These are phyloP conservation scores for Allantophomopsis lycopodina DNA, from an alignment of 2,329 filamentous ascomycete genomes.

Conservation along the genomic window DNA sequence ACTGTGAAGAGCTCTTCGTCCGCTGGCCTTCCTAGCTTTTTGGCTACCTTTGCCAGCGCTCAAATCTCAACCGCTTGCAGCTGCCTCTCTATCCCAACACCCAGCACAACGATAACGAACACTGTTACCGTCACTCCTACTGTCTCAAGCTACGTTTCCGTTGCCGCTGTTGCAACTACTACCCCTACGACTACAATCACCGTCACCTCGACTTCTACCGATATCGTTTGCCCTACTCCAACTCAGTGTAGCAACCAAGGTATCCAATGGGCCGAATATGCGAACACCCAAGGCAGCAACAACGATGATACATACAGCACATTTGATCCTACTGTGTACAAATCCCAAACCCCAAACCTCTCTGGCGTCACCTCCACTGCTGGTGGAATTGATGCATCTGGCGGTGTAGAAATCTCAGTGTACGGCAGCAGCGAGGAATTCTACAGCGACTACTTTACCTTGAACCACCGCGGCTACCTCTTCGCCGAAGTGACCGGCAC, in stretches of 20 bases:
- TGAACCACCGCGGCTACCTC: conserved; percentile 10
- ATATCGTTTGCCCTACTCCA: neutral
- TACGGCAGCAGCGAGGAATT: conserved; percentile 1
- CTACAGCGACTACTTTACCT: neutral
- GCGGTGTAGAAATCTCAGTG: neutral
- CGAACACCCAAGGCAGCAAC: neutral
- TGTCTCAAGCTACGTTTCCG: neutral
- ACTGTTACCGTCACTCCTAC: neutral
- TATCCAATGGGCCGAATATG: conserved; percentile 1
- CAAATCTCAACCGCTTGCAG: too few species aligned
- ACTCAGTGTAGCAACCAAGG: conserved; percentile 2
- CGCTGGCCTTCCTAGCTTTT: too few species aligned
- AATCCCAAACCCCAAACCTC: neutral
- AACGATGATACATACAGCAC: neutral
- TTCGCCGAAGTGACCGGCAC: conserved; percentile 8
- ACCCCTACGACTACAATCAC: neutral
- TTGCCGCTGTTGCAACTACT: neutral
- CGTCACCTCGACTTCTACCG: neutral
- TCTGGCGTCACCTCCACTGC: neutral
- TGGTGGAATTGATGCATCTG: neutral
- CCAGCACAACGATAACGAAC: neutral
- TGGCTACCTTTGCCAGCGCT: too few species aligned
- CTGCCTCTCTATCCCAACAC: neutral
- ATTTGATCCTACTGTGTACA: conserved; percentile 1
- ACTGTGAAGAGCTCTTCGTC: too few species aligned